Conservation (phyloP, 306 rosid genomes). For the Morella rubra region DNA sequence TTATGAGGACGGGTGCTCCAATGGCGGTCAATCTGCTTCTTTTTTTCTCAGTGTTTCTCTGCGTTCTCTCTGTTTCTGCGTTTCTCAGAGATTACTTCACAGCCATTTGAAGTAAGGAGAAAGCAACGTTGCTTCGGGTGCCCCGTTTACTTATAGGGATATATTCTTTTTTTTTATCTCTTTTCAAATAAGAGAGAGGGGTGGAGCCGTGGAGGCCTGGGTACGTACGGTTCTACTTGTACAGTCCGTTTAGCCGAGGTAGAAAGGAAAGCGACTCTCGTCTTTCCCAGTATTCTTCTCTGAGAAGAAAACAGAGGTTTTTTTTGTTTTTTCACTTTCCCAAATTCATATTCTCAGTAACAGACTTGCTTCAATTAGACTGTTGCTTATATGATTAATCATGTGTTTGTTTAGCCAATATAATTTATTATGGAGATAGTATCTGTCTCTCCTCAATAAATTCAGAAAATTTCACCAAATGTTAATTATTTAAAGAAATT, state of each 20-base stretch:
- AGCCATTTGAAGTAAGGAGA: conserved; percentile 61
- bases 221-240: conserved; percentile 33
- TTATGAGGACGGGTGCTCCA: conserved; percentile 36
- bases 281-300: no score
- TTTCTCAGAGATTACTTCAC: conserved; percentile 39
- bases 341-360: no score
- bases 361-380: no score
- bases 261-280: background rate
- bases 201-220: background rate
- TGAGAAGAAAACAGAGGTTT: background rate
- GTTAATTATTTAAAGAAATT: no score
- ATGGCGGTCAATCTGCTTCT: conserved; percentile 56
- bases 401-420: no score
- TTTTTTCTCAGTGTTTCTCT: conserved; percentile 14
- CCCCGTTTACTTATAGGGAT: conserved; percentile 36
- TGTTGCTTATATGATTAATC: no score
- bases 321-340: background rate
- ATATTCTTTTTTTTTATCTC: background rate
- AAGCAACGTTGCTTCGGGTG: conserved; percentile 61
- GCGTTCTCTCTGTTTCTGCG: conserved; percentile 28
- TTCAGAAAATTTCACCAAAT: no score
- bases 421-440: no score
- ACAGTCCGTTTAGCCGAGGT: conserved; percentile 37
- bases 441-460: no score
- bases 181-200: background rate